Evolutionary conservation across 768 basidiomycete genomes (phyloP), one percentile per base, ranked within the genome.

Genomic region (Russula earlei): DNA sequence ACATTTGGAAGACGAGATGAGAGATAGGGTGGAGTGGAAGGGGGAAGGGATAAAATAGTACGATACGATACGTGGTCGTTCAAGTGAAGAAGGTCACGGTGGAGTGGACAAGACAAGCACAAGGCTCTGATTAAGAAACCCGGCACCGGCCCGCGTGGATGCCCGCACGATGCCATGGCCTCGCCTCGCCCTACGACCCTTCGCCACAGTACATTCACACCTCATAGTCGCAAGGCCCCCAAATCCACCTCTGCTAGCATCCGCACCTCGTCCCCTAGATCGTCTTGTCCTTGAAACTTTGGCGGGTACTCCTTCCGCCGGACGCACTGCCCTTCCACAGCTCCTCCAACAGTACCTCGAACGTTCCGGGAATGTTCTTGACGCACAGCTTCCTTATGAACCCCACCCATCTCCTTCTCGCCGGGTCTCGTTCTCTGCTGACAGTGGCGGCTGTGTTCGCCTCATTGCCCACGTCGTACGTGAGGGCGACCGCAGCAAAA

Each of bases 381-480:
- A 68, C 24, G 54, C 67, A 5, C 60, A 74, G 0, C 68, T 84
- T 8, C 71, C 74, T 4, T 80, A 82, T 61, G 80, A 82, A 55
- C 73, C 79, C n/a, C 70, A 70, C 4, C 79, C 80, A 2, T 44
- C 65, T 4, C 59, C 59, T 5, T 55, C 59, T 8, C 64, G 76
- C 5, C 66, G 66, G 7, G 60, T 66, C 50, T 66, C 67, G 3
- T 63, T 56, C 24, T 52, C 49, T 25, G 11, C 62, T 22, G 55
- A 52, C 15, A 36, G 48, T 29, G 58, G 54, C 33, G 19, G 45
- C 36, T 71, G 72, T 20, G 68, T 80, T 1, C 71, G 78, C 14
- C 66, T 80, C 41, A 71, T 85, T 27, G 82, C 77, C 11, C 82
- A 85, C 59, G 77, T 77, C 44, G 66, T 72, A 5, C 69, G 70